phyloP scores from a whole-genome alignment of 1,139 yeast genomes.

The Hansenula lynferdii region DNA sequence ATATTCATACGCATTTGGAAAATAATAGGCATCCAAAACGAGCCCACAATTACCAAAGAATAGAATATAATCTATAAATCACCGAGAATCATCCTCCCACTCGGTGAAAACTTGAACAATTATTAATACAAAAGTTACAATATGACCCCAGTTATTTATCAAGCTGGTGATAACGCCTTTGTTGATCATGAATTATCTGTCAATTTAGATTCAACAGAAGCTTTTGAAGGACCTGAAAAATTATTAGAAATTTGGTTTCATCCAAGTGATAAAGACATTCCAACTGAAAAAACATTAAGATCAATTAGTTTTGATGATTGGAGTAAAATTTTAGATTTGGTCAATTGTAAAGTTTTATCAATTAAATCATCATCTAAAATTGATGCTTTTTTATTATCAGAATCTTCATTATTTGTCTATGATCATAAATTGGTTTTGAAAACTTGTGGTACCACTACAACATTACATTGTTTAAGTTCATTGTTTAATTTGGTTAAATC shows the following conservation, averaged over 20 bases:
- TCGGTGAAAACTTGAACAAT: constrained; percentile 9
- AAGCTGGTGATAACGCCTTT: constrained; percentile 34
- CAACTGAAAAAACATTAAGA: constrained; percentile 44
- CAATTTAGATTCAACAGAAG: constrained; percentile 77
- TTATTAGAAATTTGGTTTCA: constrained; percentile 88
- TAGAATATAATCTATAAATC: neutral
- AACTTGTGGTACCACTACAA: constrained; percentile 96
- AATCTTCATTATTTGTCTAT: constrained; percentile 86
- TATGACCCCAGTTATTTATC: constrained; percentile 22
- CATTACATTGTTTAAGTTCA: constrained; percentile 69
- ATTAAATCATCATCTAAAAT: constrained; percentile 60
- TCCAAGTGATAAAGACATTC: constrained; percentile 35
- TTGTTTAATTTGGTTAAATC: constrained; percentile 49
- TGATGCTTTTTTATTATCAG: constrained; percentile 86
- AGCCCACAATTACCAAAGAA: neutral
- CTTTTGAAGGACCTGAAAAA: constrained; percentile 98
- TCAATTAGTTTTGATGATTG: constrained; percentile 62
- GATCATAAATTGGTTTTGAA: constrained; percentile 82
- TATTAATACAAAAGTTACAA: neutral
- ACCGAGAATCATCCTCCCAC: constrained; percentile 15
- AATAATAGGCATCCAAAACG: neutral
- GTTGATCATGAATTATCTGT: constrained; percentile 79
- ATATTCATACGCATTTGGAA: neutral
- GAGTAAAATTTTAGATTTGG: constrained; percentile 72
- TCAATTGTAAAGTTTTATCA: constrained; percentile 84